Evolutionary conservation across 805 yeast genomes (phyloP).

Genomic region (Metschnikowia kunwiensis): DNA sequence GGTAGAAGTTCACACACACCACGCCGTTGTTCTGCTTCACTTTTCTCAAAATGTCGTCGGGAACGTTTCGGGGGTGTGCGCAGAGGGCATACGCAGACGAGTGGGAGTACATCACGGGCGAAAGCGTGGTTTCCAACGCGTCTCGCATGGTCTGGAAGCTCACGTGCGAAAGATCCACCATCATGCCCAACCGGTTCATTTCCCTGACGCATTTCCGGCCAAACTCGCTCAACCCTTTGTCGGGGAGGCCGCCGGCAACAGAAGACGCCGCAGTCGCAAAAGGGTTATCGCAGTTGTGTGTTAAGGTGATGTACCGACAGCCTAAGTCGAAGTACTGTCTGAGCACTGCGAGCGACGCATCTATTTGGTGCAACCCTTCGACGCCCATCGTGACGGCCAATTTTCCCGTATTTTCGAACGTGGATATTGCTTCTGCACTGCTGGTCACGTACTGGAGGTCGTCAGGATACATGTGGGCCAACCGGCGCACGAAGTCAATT

Average conservation of each 20-base stretch:
- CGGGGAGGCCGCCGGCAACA: conserved; percentile 43
- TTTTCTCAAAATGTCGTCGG: conserved; percentile 42
- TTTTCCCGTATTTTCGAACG: conserved; percentile 27
- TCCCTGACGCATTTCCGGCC: conserved; percentile 43
- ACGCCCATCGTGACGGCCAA: conserved; percentile 50
- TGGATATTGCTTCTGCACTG: conserved; percentile 40
- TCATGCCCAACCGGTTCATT: conserved; percentile 53
- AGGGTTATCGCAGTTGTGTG: conserved; percentile 57
- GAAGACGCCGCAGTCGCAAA: conserved; percentile 55
- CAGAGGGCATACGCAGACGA: conserved; percentile 42
- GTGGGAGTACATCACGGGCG: conserved; percentile 52
- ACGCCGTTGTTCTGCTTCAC: conserved; percentile 46
- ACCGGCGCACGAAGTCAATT: conserved; percentile 47
- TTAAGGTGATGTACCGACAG: conserved; percentile 51
- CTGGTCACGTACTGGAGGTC: conserved; percentile 39
- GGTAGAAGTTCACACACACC: conserved; percentile 46
- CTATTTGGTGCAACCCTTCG: conserved; percentile 55
- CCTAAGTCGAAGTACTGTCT: conserved; percentile 50
- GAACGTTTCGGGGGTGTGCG: conserved; percentile 46
- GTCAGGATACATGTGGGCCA: conserved; percentile 40
- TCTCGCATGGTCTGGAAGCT: conserved; percentile 48
- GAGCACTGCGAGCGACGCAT: conserved; percentile 46
- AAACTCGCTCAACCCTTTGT: conserved; percentile 40
- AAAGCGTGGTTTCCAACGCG: conserved; percentile 34
- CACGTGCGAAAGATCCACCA: conserved; percentile 51